Evolutionary conservation across 2,329 filamentous ascomycete species (phyloP).

Genomic region (Periconia sp.): DNA sequence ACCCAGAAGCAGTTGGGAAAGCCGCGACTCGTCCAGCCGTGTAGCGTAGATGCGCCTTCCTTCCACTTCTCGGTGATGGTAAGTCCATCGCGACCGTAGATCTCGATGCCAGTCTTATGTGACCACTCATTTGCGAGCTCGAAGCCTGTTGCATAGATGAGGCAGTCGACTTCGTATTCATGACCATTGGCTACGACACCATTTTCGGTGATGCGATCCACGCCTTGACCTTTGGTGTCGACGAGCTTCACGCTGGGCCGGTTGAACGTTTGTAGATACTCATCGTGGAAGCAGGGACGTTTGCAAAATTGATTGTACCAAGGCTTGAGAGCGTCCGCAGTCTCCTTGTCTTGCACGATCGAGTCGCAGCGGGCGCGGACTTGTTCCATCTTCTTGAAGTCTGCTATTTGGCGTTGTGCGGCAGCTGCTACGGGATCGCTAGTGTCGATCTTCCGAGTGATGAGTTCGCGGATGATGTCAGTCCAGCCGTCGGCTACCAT

Average conservation of each 20-base stretch:
- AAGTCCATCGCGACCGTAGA: conserved; percentile 53
- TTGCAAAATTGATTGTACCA: conserved; percentile 71
- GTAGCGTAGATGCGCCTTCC: conserved; percentile 57
- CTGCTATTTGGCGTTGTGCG: conserved; percentile 4
- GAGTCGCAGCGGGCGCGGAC: conserved; percentile 57
- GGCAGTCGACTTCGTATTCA: conserved; percentile 56
- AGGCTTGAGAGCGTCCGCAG: conserved; percentile 61
- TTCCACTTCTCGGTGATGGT: conserved; percentile 56
- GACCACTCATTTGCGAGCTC: conserved; percentile 37
- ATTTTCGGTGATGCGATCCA: conserved; percentile 45
- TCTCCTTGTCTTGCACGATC: conserved; percentile 59
- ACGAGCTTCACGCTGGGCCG: conserved; percentile 63
- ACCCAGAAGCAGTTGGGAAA: conserved; percentile 28
- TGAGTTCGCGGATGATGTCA: conserved; percentile 23
- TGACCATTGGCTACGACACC: conserved; percentile 57
- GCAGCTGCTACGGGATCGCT: no score
- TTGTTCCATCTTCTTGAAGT: conserved; percentile 12
- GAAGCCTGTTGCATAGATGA: conserved; percentile 58
- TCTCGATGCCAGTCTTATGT: no score
- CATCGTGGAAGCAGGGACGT: conserved; percentile 66
- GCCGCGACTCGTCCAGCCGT: conserved; percentile 47
- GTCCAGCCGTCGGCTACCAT: conserved; percentile 59
- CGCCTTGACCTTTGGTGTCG: conserved; percentile 63
- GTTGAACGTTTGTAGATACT: conserved; percentile 67
- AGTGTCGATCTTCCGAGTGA: no score